Percentiles rank a stretch among this genome's conserved stretches.
Evolutionary conservation across 495 filamentous ascomycete genomes (phyloP).

Genomic region (Penicillium steckii): DNA sequence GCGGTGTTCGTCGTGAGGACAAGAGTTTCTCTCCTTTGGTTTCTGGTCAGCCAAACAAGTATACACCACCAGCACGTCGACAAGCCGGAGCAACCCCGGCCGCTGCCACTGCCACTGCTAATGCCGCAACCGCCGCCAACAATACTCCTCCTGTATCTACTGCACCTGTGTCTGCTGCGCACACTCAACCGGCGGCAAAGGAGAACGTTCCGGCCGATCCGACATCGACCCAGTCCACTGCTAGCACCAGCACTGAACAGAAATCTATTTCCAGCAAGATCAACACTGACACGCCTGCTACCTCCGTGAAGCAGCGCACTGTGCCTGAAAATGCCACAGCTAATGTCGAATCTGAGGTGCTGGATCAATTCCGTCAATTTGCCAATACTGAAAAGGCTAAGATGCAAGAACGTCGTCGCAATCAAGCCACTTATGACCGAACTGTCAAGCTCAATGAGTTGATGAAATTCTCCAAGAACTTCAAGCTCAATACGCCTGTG

Average conservation of each 20-base stretch:
- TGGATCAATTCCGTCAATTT: slow-evolving; percentile 80
- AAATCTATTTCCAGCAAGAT: slow-evolving; percentile 33
- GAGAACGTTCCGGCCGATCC: slow-evolving; percentile 35
- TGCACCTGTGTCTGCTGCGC: slow-evolving; percentile 10
- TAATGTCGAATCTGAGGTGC: slow-evolving; percentile 75
- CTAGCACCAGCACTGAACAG: slow-evolving; percentile 34
- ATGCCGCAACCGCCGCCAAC: slow-evolving; percentile 7
- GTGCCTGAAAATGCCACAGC: slow-evolving; percentile 61
- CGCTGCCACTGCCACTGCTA: slow-evolving; percentile 47
- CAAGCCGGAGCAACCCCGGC: slow-evolving; percentile 67
- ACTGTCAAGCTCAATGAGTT: slow-evolving; percentile 89
- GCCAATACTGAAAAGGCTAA: slow-evolving; percentile 73
- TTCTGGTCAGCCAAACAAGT: slow-evolving; percentile 67
- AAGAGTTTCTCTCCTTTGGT: slow-evolving; percentile 66
- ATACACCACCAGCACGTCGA: slow-evolving; percentile 84
- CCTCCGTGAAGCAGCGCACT: slow-evolving; percentile 27
- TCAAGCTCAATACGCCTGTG: slow-evolving; percentile 89
- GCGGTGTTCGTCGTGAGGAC: slow-evolving; percentile 78
- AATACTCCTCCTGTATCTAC: slow-evolving; percentile 50
- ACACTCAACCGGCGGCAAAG: slow-evolving; percentile 25
- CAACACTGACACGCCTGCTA: slow-evolving; percentile 16
- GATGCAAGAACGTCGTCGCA: slow-evolving; percentile 69
- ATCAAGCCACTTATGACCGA: slow-evolving; percentile 67
- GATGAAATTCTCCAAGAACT: slow-evolving; percentile 89
- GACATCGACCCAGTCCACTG: slow-evolving; percentile 14